These are phyloP conservation scores for Pilasporangium apinafurcum DNA, from an alignment of 352 stramenopile species.

Conservation along the genomic window DNA sequence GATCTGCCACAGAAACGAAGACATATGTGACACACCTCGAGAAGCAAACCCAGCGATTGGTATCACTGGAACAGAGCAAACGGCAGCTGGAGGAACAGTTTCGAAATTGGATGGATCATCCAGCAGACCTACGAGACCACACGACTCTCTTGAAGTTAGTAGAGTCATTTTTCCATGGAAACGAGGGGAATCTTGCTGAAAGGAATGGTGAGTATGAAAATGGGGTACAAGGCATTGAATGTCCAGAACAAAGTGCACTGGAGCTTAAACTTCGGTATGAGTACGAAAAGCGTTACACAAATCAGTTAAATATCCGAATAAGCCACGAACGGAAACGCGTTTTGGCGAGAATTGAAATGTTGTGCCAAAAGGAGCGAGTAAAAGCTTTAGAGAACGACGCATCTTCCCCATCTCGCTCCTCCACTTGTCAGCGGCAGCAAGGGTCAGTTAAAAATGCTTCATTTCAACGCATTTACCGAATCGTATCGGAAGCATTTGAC, in stretches of 20 bases:
- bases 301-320: constrained; percentile 46
- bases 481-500: constrained; percentile 33
- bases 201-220: background rate
- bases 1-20: constrained; percentile 18
- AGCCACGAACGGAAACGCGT: constrained; percentile 49
- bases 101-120: background rate
- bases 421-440: background rate
- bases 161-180: constrained; percentile 15
- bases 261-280: constrained; percentile 32
- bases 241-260: constrained; percentile 6
- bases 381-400: constrained; percentile 1
- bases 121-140: background rate
- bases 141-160: constrained; percentile 10
- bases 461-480: constrained; percentile 18
- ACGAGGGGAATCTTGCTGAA: too few species aligned
- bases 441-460: constrained; percentile 5
- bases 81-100: background rate
- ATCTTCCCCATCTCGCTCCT: background rate
- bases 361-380: constrained; percentile 16
- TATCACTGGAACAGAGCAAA: background rate
- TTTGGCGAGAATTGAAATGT: constrained; percentile 38
- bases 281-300: constrained; percentile 41
- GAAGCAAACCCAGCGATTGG: constrained; percentile 9
- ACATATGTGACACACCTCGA: constrained; percentile 18
- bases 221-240: too few species aligned